Evolutionary conservation across 2,329 filamentous ascomycete species (phyloP), one percentile per base, ranked within the genome.

Genomic region (Tolypocladium endophyticum): DNA sequence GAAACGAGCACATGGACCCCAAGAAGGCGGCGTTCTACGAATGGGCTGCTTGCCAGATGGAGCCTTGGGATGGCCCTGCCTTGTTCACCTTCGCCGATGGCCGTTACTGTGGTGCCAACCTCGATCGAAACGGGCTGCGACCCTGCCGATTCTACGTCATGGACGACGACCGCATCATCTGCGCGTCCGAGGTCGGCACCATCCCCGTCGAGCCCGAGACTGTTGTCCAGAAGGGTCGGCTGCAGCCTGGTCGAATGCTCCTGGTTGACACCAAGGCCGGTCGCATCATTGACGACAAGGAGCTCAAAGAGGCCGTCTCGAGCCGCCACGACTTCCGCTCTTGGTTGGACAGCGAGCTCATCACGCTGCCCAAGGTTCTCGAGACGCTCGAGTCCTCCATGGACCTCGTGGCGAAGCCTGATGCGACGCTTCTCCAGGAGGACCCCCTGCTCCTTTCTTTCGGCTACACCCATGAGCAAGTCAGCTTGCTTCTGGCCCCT

Each of bases 21-120:
- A 89, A 90, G 70, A 97, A 97, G 79, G 90, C 92, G 61, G 93
- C 93, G 57, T 97, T 97, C 77, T 97, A 97, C 77, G 92, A 97
- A 74, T 97, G 93, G 92, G 93, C 93, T 69, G 92, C 92, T 65
- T 97, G 93, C 75, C 89, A 96, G 81, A 97, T 97, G 93, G 93
- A 97, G 79, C 92, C 93, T 20, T 97, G 93, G 93, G 93, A 97
- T 75, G 93, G 93, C 23, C 93, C 93, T 39, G 93, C 93, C 59
- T 85, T 97, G 38, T 97, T 97, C 80, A 97, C 92, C 8, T 97
- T 97, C 76, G 91, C 93, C 35, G 93, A 97, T 73, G 93, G 93
- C 62, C 87, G 93, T 63, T 97, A 94, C 81, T 97, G 93, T 70
- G 93, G 93, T 82, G 93, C 93, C 66, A 97, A 97, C 74, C 82